Evolutionary conservation across 768 basidiomycete genomes (phyloP).

Genomic region (Pisolithus orientalis): DNA sequence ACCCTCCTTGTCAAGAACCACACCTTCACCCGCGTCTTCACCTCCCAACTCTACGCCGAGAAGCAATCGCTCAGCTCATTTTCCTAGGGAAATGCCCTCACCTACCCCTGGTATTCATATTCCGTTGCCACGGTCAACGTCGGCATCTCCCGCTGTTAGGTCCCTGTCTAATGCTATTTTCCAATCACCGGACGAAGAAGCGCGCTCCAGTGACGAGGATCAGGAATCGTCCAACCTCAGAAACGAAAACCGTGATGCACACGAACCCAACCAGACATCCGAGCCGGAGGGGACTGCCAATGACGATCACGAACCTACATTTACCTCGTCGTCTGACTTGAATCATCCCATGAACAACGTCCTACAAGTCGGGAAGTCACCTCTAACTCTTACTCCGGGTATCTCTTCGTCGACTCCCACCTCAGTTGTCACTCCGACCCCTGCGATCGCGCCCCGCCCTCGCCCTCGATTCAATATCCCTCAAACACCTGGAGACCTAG

Average conservation of each 20-base stretch:
- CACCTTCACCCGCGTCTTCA: conserved; percentile 53
- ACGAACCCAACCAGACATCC: conserved; percentile 14
- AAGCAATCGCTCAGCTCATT: conserved; percentile 41
- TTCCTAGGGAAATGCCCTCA: conserved; percentile 38
- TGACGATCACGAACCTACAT: conserved; percentile 51
- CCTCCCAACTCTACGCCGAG: conserved; percentile 60
- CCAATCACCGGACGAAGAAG: conserved; percentile 17
- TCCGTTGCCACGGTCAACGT: conserved; percentile 48
- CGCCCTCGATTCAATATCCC: conserved; percentile 59
- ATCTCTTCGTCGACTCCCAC: conserved; percentile 54
- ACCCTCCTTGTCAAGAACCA: conserved; percentile 60
- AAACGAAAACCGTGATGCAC: conserved; percentile 12
- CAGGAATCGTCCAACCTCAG: background rate
- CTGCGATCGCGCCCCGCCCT: conserved; percentile 53
- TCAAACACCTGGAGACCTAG: conserved; percentile 35
- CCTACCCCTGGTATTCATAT: conserved; percentile 41
- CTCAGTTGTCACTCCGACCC: conserved; percentile 61
- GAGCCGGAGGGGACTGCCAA: conserved; percentile 22
- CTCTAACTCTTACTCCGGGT: conserved; percentile 33
- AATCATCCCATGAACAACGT: conserved; percentile 25
- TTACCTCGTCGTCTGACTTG: conserved; percentile 57
- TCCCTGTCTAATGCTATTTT: conserved; percentile 18
- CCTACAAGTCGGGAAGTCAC: conserved; percentile 26
- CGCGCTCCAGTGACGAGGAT: conserved; percentile 11
- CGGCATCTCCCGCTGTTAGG: conserved; percentile 41